phyloP scores from a whole-genome alignment of 257 asterid species.

The Handroanthus guayacan region DNA sequence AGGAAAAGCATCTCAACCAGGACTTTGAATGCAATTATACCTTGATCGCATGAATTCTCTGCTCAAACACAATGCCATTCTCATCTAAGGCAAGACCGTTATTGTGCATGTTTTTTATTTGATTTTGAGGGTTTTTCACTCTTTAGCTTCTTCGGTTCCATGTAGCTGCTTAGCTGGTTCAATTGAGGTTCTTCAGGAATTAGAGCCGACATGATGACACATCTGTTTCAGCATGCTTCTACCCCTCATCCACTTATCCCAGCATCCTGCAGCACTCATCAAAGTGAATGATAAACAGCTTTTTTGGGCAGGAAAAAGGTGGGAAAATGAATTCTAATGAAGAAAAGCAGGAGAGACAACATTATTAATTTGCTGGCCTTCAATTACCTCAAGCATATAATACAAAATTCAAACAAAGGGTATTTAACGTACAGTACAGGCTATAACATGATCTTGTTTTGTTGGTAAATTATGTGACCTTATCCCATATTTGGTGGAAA shows the following conservation, averaged over 20 bases:
- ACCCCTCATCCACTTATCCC: constrained; percentile 87
- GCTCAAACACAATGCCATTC: constrained; percentile 27
- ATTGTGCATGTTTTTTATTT: constrained; percentile 37
- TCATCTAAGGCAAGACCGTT: constrained; percentile 9
- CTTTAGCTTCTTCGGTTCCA: constrained; percentile 42
- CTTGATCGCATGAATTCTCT: constrained; percentile 10
- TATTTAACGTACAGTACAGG: background rate
- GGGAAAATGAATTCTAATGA: background rate
- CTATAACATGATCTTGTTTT: background rate
- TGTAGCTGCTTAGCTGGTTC: constrained; percentile 37
- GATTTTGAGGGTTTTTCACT: constrained; percentile 36
- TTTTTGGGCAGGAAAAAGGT: background rate
- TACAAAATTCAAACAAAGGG: background rate
- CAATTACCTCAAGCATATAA: background rate
- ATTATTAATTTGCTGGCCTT: background rate
- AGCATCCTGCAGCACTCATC: constrained; percentile 67
- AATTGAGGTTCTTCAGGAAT: constrained; percentile 60
- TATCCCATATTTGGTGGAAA: background rate
- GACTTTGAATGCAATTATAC: constrained; percentile 17
- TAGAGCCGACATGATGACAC: constrained; percentile 75
- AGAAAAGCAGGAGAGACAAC: background rate
- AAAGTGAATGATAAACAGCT: background rate
- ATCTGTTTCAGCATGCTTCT: constrained; percentile 80
- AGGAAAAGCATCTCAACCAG: constrained; percentile 24
- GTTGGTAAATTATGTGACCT: background rate